phyloP scores from a whole-genome alignment of 345 rosid genomes.

The Ceriops zippeliana region DNA sequence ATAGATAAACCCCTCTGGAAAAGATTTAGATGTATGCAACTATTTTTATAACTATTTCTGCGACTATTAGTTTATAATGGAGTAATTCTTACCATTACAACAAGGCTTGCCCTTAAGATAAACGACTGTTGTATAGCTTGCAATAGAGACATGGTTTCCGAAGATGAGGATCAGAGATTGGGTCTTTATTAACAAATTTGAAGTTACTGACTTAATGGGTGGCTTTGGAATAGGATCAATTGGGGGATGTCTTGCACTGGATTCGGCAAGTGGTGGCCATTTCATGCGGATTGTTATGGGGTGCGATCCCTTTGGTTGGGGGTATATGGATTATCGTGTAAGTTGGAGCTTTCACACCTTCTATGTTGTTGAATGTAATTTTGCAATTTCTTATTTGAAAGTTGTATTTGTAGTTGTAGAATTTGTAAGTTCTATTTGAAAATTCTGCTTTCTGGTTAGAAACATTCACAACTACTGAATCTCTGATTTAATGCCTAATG shows the following conservation, averaged over 20 bases:
- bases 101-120: no score
- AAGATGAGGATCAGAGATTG: constrained; percentile 5
- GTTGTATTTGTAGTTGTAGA: background rate
- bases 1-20: no score
- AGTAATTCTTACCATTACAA: no score
- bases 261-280: constrained; percentile 80
- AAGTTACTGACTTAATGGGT: constrained; percentile 2
- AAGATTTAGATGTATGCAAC: no score
- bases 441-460: no score
- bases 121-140: no score
- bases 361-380: background rate
- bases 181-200: background rate
- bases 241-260: constrained; percentile 99
- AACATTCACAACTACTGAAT: no score
- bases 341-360: constrained; percentile 27
- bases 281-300: constrained; percentile 78
- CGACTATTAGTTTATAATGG: no score
- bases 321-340: constrained; percentile 84
- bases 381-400: background rate
- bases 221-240: constrained; percentile 64
- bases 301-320: constrained; percentile 80
- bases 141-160: background rate
- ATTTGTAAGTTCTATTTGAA: background rate
- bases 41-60: no score
- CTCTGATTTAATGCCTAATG: no score